Conservation (phyloP, 306 rosid genomes). For the Malus sieversii region DNA sequence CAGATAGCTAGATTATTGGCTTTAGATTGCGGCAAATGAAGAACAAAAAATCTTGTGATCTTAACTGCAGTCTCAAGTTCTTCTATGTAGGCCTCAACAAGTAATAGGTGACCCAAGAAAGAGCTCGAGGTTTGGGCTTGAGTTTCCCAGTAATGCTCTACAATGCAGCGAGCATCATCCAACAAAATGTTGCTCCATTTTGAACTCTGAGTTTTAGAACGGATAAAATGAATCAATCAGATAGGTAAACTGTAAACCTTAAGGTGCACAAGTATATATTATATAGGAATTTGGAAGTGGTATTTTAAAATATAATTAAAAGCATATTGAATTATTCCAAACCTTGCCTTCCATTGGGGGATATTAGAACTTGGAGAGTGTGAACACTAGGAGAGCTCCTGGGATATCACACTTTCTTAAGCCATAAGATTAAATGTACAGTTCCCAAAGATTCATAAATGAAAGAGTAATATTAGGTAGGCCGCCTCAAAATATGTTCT, state of each 20-base stretch:
- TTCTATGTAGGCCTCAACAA: background rate
- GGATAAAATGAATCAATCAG: background rate
- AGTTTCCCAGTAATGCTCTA: background rate
- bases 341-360: too few relatives aligned
- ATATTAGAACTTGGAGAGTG: too few relatives aligned
- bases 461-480: too few relatives aligned
- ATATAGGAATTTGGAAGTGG: background rate
- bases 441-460: too few relatives aligned
- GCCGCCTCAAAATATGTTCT: too few relatives aligned
- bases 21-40: background rate
- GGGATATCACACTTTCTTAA: too few relatives aligned
- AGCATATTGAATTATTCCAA: background rate
- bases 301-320: too few relatives aligned
- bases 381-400: too few relatives aligned
- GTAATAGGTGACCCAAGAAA: background rate
- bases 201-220: background rate
- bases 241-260: background rate
- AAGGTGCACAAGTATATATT: background rate
- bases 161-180: background rate
- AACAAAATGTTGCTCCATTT: background rate
- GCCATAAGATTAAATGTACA: too few relatives aligned
- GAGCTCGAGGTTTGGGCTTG: background rate
- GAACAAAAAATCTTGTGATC: background rate
- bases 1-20: background rate
- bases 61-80: background rate